A percentile compares a stretch with the other conserved stretches of the same genome.
These are phyloP conservation scores for Artomyces pyxidatus DNA, from an alignment of 768 basidiomycete species.

Conservation along the genomic window DNA sequence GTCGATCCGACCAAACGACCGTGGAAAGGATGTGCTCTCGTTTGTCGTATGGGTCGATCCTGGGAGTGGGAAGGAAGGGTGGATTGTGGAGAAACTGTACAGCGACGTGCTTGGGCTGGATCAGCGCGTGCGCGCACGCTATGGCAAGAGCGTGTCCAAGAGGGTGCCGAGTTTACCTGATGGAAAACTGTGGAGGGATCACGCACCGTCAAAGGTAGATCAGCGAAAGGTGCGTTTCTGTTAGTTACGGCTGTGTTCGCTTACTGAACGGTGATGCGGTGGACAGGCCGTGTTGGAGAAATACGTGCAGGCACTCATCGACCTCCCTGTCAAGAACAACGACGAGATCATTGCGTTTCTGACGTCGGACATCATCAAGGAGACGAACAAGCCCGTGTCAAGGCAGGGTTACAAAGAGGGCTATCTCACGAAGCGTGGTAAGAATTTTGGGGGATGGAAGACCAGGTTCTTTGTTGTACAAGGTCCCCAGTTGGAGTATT, in stretches of 20 bases:
- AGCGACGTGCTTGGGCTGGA: constrained; percentile 89
- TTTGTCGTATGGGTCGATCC: constrained; percentile 77
- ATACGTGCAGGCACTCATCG: constrained; percentile 79
- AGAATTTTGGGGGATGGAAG: constrained; percentile 98
- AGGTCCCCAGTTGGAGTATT: constrained; percentile 88
- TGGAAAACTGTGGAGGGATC: constrained; percentile 92
- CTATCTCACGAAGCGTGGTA: constrained; percentile 91
- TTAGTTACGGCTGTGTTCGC: neutral
- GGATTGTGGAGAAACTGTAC: constrained; percentile 90
- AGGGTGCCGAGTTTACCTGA: constrained; percentile 81
- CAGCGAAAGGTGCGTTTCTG: constrained; percentile 75
- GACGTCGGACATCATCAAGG: constrained; percentile 79
- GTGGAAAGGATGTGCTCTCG: constrained; percentile 86
- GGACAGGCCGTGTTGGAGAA: constrained; percentile 65
- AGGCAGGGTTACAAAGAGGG: constrained; percentile 88
- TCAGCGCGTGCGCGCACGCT: constrained; percentile 49
- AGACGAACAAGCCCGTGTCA: constrained; percentile 66
- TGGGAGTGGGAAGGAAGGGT: constrained; percentile 59
- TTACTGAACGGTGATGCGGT: constrained; percentile 6
- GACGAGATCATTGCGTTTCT: constrained; percentile 89
- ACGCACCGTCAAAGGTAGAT: constrained; percentile 94
- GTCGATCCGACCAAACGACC: constrained; percentile 80
- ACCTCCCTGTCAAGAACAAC: constrained; percentile 79
- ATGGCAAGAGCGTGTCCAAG: constrained; percentile 64
- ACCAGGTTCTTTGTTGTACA: constrained; percentile 91